Evolutionary conservation across 2,329 filamentous ascomycete species (phyloP).

Genomic region (Venturia asperata): DNA sequence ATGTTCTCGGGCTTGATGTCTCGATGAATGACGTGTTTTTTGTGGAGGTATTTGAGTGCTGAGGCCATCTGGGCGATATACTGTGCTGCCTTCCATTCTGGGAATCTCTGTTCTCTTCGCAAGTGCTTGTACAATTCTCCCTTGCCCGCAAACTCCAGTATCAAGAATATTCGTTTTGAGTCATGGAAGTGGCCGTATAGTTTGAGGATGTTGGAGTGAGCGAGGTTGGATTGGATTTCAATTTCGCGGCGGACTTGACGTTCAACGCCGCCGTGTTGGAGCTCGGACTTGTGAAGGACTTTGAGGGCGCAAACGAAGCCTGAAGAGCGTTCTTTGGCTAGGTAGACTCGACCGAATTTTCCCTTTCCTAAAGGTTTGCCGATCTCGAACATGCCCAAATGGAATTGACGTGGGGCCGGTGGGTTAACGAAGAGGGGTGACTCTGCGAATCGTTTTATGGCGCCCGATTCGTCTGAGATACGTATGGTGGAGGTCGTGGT

Average conservation of each 20-base stretch:
- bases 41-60: conserved; percentile 82
- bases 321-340: conserved; percentile 69
- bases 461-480: conserved; percentile 28
- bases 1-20: conserved; percentile 99
- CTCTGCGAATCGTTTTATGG: conserved; percentile 46
- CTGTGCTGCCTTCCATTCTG: conserved; percentile 78
- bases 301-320: conserved; percentile 83
- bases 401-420: conserved; percentile 52
- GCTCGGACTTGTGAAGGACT: conserved; percentile 75
- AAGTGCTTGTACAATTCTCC: conserved; percentile 86
- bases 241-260: conserved; percentile 84
- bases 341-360: conserved; percentile 80
- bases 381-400: conserved; percentile 92
- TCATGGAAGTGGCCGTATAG: conserved; percentile 87
- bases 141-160: conserved; percentile 78
- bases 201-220: conserved; percentile 77
- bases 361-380: conserved; percentile 79
- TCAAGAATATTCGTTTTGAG: conserved; percentile 78
- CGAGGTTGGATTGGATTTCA: conserved; percentile 80
- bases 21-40: conserved; percentile 94
- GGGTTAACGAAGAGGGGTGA: conserved; percentile 32
- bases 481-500: conserved; percentile 35
- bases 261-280: conserved; percentile 73
- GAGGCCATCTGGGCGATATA: conserved; percentile 90
- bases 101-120: conserved; percentile 68